Evolutionary conservation across 176 grass and related monocot species (phyloP).

Genomic region (Carex scoparia): DNA sequence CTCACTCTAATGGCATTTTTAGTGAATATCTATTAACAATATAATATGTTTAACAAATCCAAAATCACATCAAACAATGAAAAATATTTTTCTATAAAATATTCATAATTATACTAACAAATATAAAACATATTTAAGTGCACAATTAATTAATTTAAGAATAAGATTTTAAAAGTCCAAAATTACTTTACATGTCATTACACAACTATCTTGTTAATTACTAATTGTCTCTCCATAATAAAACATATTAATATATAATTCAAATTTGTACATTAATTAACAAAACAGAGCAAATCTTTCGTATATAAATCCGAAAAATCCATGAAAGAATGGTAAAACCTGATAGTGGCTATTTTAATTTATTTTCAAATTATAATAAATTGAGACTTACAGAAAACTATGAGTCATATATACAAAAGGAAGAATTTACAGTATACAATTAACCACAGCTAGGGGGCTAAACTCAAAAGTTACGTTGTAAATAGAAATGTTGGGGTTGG

Average conservation of each 20-base stretch:
- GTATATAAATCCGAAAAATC: not conserved
- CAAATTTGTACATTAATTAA: not conserved
- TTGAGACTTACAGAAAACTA: no score
- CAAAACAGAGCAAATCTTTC: not conserved
- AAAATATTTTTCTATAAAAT: no score
- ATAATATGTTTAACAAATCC: no score
- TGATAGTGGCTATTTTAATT: no score
- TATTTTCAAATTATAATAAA: no score
- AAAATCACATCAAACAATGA: no score
- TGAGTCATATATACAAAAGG: not conserved
- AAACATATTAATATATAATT: not conserved
- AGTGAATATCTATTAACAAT: no score
- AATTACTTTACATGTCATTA: not conserved
- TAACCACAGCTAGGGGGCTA: not conserved
- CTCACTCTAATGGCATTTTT: no score
- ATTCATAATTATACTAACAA: no score
- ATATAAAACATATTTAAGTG: no score
- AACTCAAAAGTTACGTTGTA: not conserved
- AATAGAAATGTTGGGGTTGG: not conserved
- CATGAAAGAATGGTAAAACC: not conserved
- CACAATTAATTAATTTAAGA: no score
- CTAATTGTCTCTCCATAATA: not conserved
- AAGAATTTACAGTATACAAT: not conserved
- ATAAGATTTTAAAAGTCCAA: no score
- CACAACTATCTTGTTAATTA: not conserved